These are phyloP conservation scores for Astrephomene gubernaculifera DNA, from an alignment of 139 green algal species.

Conservation along the genomic window DNA sequence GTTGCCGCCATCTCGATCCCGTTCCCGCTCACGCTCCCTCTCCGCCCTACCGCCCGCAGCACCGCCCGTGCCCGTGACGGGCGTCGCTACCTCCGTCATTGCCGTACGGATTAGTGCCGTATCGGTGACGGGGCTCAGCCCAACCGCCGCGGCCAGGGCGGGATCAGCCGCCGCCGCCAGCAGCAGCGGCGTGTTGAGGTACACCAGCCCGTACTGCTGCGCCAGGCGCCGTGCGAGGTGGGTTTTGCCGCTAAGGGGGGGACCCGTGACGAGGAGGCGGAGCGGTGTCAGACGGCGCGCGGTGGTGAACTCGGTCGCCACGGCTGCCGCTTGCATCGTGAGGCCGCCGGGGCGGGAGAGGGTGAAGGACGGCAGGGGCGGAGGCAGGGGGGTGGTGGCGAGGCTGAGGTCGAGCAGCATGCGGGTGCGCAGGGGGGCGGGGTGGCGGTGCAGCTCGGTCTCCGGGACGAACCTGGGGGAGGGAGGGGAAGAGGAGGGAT, in stretches of 20 bases:
- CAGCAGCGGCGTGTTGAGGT: slow-evolving; percentile 50
- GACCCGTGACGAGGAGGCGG: slow-evolving; percentile 54
- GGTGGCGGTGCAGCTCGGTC: neutral
- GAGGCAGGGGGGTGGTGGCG: slow-evolving; percentile 38
- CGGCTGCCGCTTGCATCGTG: slow-evolving; percentile 8
- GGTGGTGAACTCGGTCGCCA: slow-evolving; percentile 37
- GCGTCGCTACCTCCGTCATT: neutral
- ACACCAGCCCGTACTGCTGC: slow-evolving; percentile 43
- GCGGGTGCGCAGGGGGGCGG: neutral
- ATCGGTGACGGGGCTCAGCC: neutral
- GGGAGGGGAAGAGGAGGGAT: neutral
- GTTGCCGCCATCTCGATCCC: neutral
- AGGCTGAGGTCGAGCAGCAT: slow-evolving; percentile 49
- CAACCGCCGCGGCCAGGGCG: slow-evolving; percentile 21
- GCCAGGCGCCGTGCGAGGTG: slow-evolving; percentile 39
- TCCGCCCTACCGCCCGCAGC: neutral
- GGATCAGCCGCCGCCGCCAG: slow-evolving; percentile 46
- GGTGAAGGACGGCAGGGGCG: slow-evolving; percentile 3
- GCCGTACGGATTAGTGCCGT: neutral
- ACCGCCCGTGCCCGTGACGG: too few relatives aligned
- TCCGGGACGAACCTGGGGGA: neutral
- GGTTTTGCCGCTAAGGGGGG: slow-evolving; percentile 55
- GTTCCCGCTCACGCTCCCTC: neutral
- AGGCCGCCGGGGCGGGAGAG: slow-evolving; percentile 38
- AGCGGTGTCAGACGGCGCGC: slow-evolving; percentile 49